A percentile compares a stretch with the other conserved stretches of the same genome.
phyloP scores from a whole-genome alignment of 2,329 filamentous ascomycete species.

The Aspergillus unguis region DNA sequence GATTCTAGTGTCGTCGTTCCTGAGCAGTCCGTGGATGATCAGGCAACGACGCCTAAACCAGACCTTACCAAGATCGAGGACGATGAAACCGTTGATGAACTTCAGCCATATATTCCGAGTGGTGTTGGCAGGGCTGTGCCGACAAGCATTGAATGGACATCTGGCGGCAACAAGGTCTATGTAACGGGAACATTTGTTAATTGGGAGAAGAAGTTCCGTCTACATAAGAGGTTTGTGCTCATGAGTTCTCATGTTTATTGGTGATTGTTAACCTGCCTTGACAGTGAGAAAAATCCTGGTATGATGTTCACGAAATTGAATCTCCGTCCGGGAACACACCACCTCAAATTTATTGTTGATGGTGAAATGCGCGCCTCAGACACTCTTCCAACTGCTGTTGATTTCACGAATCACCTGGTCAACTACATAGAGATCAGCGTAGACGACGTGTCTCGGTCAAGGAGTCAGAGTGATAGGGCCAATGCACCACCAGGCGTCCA shows the following conservation, averaged over 20 bases:
- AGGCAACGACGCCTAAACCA: conserved; percentile 54
- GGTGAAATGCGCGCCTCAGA: conserved; percentile 87
- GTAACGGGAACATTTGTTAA: conserved; percentile 96
- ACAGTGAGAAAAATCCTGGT: conserved; percentile 48
- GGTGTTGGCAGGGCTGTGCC: conserved; percentile 76
- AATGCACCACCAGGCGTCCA: conserved; percentile 39
- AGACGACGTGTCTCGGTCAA: conserved; percentile 56
- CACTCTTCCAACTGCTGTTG: conserved; percentile 86
- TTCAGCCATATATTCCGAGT: conserved; percentile 62
- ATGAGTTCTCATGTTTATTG: neutral
- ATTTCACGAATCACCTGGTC: conserved; percentile 96
- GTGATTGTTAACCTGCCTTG: conserved; percentile 11
- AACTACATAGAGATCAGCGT: conserved; percentile 95
- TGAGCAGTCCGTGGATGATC: conserved; percentile 46
- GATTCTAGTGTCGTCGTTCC: conserved; percentile 51
- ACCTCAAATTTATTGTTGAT: conserved; percentile 94
- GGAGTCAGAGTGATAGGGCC: conserved; percentile 36
- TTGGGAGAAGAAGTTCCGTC: conserved; percentile 90
- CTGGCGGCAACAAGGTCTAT: conserved; percentile 83
- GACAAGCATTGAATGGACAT: conserved; percentile 80
- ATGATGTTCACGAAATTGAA: conserved; percentile 74
- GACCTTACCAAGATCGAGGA: conserved; percentile 60
- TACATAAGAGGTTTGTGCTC: conserved; percentile 76
- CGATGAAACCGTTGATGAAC: conserved; percentile 73
- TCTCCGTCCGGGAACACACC: conserved; percentile 89